Percentiles rank a stretch among this genome's conserved stretches.
Evolutionary conservation across 129 eudicot species (phyloP).

Genomic region (Flaveria ramosissima): DNA sequence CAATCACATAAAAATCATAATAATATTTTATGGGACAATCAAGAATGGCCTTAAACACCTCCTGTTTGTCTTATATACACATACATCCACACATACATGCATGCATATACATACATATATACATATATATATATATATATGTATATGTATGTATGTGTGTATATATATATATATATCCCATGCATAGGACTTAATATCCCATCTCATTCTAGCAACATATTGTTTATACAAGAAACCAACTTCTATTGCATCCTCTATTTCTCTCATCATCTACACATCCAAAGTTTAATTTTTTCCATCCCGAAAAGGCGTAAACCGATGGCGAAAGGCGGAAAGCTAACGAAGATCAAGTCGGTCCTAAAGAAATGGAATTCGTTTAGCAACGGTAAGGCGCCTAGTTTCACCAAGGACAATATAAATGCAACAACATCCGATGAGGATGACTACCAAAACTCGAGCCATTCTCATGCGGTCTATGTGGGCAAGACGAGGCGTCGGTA

Average conservation of each 20-base stretch:
- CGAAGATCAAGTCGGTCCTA: constrained; percentile 39
- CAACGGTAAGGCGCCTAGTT: constrained; percentile 21
- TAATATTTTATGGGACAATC: constrained; percentile 35
- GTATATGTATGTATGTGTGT: background rate
- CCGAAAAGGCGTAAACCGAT: constrained; percentile 5
- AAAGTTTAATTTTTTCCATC: background rate
- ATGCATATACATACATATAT: background rate
- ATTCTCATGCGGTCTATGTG: constrained; percentile 42
- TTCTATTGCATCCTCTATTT: constrained; percentile 3
- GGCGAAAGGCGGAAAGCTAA: constrained; percentile 49
- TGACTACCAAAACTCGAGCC: constrained; percentile 19
- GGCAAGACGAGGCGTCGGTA: constrained; percentile 43
- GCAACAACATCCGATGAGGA: constrained; percentile 21
- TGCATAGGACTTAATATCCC: constrained; percentile 6
- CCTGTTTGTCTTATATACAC: constrained; percentile 19
- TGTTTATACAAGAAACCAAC: constrained; percentile 32
- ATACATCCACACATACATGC: no score
- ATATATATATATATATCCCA: background rate
- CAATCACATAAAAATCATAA: constrained; percentile 30
- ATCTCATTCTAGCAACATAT: constrained; percentile 2
- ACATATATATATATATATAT: background rate
- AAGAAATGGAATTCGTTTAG: constrained; percentile 39
- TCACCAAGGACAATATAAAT: constrained; percentile 9
- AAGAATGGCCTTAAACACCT: constrained; percentile 43
- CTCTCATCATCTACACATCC: constrained; percentile 23